phyloP scores from a whole-genome alignment of 768 basidiomycete species.

The Auriscalpium vulgare region DNA sequence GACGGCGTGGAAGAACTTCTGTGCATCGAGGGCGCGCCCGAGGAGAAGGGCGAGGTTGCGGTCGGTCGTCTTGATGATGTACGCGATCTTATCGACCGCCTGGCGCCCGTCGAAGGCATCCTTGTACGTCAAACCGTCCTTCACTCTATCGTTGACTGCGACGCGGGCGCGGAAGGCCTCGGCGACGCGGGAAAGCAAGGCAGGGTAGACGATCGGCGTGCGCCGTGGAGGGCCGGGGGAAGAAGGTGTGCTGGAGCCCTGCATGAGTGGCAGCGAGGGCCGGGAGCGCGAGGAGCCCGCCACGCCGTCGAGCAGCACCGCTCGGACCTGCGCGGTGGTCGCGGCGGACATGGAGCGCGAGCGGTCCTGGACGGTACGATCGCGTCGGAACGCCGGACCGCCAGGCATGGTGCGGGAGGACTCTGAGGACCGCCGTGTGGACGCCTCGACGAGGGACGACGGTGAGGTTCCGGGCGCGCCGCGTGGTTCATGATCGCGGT shows the following conservation, averaged over 20 bases:
- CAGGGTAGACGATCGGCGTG: slow-evolving; percentile 87
- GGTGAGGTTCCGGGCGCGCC: slow-evolving; percentile 20
- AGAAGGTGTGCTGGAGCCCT: slow-evolving; percentile 24
- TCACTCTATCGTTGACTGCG: slow-evolving; percentile 66
- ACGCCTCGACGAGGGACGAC: slow-evolving; percentile 32
- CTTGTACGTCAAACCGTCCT: slow-evolving; percentile 94
- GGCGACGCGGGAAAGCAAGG: slow-evolving; percentile 88
- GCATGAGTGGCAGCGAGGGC: slow-evolving; percentile 19
- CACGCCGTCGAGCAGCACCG: slow-evolving; percentile 29
- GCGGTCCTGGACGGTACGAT: slow-evolving; percentile 58
- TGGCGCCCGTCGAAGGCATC: slow-evolving; percentile 96
- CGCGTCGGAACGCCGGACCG: slow-evolving; percentile 41
- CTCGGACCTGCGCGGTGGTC: slow-evolving; percentile 38
- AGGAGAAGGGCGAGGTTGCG: slow-evolving; percentile 90
- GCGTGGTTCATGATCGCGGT: slow-evolving; percentile 29
- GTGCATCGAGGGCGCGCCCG: slow-evolving; percentile 93
- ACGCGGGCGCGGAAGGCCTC: slow-evolving; percentile 88
- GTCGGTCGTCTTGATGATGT: slow-evolving; percentile 98
- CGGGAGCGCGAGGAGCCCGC: slow-evolving; percentile 25
- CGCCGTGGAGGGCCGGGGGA: slow-evolving; percentile 30
- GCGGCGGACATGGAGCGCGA: slow-evolving; percentile 71
- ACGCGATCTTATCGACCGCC: slow-evolving; percentile 94
- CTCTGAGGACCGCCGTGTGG: slow-evolving; percentile 56
- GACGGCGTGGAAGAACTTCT: slow-evolving; percentile 99
- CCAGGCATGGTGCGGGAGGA: slow-evolving; percentile 56